Percentiles rank a stretch among this genome's conserved stretches.
These are phyloP conservation scores for Diaporthe vaccinii DNA, from an alignment of 2,329 filamentous ascomycete species.

Conservation along the genomic window DNA sequence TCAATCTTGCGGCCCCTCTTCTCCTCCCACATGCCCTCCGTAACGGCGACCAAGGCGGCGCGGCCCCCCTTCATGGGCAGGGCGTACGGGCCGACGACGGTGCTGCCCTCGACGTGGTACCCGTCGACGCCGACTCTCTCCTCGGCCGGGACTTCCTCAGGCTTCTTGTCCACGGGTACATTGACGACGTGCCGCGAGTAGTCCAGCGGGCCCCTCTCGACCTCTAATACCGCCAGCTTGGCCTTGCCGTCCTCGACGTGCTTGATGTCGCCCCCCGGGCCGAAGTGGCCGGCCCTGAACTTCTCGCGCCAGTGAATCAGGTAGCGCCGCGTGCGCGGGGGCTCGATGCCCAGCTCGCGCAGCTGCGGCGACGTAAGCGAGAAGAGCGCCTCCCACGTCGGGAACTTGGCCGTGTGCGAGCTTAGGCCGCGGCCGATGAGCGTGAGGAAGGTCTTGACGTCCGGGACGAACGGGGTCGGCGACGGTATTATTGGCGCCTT, in stretches of 20 bases:
- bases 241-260: slow-evolving; percentile 73
- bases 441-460: slow-evolving; percentile 87
- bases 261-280: slow-evolving; percentile 85
- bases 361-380: slow-evolving; percentile 82
- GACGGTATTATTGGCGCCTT: slow-evolving; percentile 63
- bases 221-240: slow-evolving; percentile 62
- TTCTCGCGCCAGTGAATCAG: slow-evolving; percentile 89
- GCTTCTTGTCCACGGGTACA: slow-evolving; percentile 62
- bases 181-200: slow-evolving; percentile 68
- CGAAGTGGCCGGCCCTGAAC: slow-evolving; percentile 82
- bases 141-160: slow-evolving; percentile 50
- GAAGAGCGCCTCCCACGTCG: slow-evolving; percentile 92
- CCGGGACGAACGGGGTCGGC: slow-evolving; percentile 88
- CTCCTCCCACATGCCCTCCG: slow-evolving; percentile 95
- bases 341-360: slow-evolving; percentile 87
- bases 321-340: slow-evolving; percentile 84
- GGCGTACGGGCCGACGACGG: slow-evolving; percentile 82
- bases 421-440: slow-evolving; percentile 90
- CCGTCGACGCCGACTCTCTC: slow-evolving; percentile 69
- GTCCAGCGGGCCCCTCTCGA: slow-evolving; percentile 50
- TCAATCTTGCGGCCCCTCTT: slow-evolving; percentile 91
- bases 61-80: slow-evolving; percentile 75
- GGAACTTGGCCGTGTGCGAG: slow-evolving; percentile 87
- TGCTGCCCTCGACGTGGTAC: slow-evolving; percentile 77
- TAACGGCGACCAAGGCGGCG: slow-evolving; percentile 76